Evolutionary conservation across 257 asterid genomes (phyloP), one percentile per base, ranked within the genome.

Genomic region (Gentiana dahurica): DNA sequence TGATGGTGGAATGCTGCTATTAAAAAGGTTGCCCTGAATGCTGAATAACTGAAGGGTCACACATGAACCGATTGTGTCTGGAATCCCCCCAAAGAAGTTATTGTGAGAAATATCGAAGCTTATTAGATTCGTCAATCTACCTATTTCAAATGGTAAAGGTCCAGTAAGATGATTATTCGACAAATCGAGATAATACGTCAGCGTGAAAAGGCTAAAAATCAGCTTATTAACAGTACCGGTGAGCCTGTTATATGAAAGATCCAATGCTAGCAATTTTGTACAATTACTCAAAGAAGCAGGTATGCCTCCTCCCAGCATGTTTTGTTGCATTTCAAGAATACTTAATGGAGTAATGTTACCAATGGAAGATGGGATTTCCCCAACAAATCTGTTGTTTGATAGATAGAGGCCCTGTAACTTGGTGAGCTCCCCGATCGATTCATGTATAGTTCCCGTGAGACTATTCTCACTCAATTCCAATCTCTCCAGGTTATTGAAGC

Each of bases 81-180:
- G 58, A 1, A 54, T 12, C 9, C 12, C 59, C 1, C 59, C 59
- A 2, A 33, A 36, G 24, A 24, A 2, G 24, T 24, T 24, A 24
- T 24, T 24, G 24, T 24, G 24, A 24, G 24, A 24, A 24, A 24
- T 24, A 24, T 54, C 33, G 24, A 54, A 4, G 5, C 13, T 34
- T 11, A 4, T 44, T 6, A 54, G 58, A 24, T 54, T 54, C 0
- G n/a, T 54, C 58, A 54, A 24, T 12, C 36, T 13, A 54, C 59
- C 46, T 32, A 54, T 35, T 24, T 24, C 24, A 24, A 24, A 24
- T 24, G 24, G 24, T 24, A 24, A 24, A 24, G 24, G 24, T 24
- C 59, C 59, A 7, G 41, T 54, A 32, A 54, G 59, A 24, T 6
- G 39, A 34, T 54, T 54, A n/a, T 36, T 39, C 10, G 58, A 24